A percentile compares a stretch with the other conserved stretches of the same genome.
phyloP scores from a whole-genome alignment of 1,284 basidiomycete genomes.

The Pseudomicrostroma phylloplanum region DNA sequence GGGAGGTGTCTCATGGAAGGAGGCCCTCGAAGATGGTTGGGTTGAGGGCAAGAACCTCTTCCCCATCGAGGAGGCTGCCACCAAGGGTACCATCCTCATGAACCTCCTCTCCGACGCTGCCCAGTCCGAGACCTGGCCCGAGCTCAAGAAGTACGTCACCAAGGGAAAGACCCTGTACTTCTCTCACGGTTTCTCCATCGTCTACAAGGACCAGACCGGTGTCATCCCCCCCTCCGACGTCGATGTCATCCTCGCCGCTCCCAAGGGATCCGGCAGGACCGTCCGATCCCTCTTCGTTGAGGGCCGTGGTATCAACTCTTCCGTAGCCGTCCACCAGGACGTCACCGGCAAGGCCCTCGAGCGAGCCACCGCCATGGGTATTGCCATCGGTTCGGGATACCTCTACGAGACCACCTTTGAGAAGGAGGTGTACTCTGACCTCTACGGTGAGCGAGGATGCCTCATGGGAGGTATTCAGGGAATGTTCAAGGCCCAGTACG shows the following conservation, averaged over 20 bases:
- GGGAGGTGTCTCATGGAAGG: constrained; percentile 90
- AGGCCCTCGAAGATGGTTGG: constrained; percentile 95
- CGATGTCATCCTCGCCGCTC: constrained; percentile 97
- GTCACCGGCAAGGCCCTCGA: constrained; percentile 96
- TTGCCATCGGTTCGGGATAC: constrained; percentile 92
- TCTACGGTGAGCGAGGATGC: constrained; percentile 99
- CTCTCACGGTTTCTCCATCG: constrained; percentile 98
- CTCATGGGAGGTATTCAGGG: constrained; percentile 99
- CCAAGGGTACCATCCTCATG: constrained; percentile 97
- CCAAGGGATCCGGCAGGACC: constrained; percentile 96
- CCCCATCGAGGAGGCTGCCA: constrained; percentile 95
- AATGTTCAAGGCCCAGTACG: constrained; percentile 98
- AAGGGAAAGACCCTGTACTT: constrained; percentile 99
- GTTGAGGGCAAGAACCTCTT: constrained; percentile 95
- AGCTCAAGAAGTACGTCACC: constrained; percentile 77
- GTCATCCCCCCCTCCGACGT: constrained; percentile 87
- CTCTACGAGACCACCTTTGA: constrained; percentile 98
- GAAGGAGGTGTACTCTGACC: constrained; percentile 98
- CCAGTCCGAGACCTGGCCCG: constrained; percentile 88
- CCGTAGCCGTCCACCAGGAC: constrained; percentile 77
- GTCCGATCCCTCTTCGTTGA: constrained; percentile 99
- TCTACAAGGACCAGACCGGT: constrained; percentile 95
- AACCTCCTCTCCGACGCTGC: constrained; percentile 98
- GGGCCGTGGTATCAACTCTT: constrained; percentile 93
- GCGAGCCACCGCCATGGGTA: constrained; percentile 89